Percentiles rank a stretch among this genome's conserved stretches.
These are phyloP conservation scores for Komagataea norvegica DNA, from an alignment of 1,139 yeast genomes.

Conservation along the genomic window DNA sequence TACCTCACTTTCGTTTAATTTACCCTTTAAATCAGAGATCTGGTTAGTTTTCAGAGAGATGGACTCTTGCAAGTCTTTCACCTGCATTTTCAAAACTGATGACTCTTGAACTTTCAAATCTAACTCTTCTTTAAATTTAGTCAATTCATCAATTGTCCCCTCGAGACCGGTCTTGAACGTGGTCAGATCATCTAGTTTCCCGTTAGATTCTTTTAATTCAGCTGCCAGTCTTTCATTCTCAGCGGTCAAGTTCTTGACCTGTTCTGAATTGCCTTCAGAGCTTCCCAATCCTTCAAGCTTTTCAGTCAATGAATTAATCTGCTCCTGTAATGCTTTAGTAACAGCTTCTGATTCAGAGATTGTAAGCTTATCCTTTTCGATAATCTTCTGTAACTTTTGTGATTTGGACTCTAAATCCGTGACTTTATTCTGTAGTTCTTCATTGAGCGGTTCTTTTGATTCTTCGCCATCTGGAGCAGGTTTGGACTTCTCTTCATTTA, in stretches of 20 bases:
- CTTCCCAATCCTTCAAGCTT: not conserved
- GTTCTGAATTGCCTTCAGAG: not conserved
- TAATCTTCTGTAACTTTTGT: not conserved
- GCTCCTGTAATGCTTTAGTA: not conserved
- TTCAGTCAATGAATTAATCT: not conserved
- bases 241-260: not conserved
- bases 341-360: not conserved
- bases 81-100: too few relatives aligned
- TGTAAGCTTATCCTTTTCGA: not conserved
- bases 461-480: constrained; percentile 13
- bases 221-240: too few relatives aligned
- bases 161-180: too few relatives aligned
- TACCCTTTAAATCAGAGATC: not conserved
- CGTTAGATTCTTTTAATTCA: not conserved
- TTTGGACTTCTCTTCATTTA: not conserved
- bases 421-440: constrained; percentile 2
- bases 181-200: not conserved
- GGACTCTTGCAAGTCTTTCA: too few relatives aligned
- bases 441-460: constrained; percentile 2
- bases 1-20: not conserved
- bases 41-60: not conserved
- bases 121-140: not conserved
- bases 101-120: not conserved
- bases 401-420: not conserved
- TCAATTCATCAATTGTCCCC: not conserved